Evolutionary conservation across 495 filamentous ascomycete genomes (phyloP).

Genomic region (Penicillium nucicola): DNA sequence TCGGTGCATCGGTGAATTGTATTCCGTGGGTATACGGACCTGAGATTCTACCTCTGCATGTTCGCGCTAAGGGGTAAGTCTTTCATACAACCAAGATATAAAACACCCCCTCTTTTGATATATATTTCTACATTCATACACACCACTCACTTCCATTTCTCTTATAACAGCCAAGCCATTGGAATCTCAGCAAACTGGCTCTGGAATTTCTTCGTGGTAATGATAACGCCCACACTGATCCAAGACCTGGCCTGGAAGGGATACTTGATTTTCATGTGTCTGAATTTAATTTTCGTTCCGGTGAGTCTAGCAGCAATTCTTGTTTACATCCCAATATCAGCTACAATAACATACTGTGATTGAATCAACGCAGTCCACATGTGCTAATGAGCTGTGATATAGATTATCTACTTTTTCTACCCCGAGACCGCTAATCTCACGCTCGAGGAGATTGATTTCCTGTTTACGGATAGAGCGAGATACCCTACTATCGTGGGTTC

Average conservation of each 20-base stretch:
- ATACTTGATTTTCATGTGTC: constrained; percentile 57
- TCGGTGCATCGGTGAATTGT: constrained; percentile 47
- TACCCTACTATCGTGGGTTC: background rate
- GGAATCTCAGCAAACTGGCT: constrained; percentile 34
- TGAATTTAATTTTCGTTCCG: constrained; percentile 49
- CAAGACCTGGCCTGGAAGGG: constrained; percentile 52
- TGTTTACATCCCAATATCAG: too few relatives aligned
- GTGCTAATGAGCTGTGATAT: background rate
- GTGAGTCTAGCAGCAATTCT: constrained; percentile 5
- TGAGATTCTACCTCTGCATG: constrained; percentile 43
- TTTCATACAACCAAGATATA: background rate
- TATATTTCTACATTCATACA: background rate
- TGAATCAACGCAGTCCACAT: background rate
- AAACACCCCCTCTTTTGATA: background rate
- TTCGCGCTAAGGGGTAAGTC: constrained; percentile 37
- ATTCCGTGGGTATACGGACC: constrained; percentile 48
- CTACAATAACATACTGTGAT: too few relatives aligned
- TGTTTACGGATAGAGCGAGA: constrained; percentile 22
- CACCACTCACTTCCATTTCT: too few relatives aligned
- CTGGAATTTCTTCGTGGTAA: constrained; percentile 58
- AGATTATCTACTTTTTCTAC: constrained; percentile 42
- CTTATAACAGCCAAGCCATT: constrained; percentile 22
- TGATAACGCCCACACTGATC: constrained; percentile 56
- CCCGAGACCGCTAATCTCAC: constrained; percentile 45
- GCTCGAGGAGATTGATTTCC: constrained; percentile 35